Percentiles rank a stretch among this genome's conserved stretches.
phyloP scores from a whole-genome alignment of 345 rosid genomes.

The Gossypium raimondii region DNA sequence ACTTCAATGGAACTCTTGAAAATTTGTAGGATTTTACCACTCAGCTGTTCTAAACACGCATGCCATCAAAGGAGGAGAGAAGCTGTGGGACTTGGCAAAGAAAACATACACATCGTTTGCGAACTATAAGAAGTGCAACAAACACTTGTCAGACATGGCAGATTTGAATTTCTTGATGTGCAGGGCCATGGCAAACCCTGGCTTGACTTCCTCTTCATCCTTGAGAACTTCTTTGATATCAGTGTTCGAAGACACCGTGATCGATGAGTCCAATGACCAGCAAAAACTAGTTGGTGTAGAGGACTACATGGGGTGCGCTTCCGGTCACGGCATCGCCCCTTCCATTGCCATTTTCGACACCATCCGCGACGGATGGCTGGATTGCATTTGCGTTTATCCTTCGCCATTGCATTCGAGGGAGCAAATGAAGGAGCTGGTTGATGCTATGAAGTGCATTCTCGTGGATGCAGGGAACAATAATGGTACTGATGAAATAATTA shows the following conservation, averaged over 20 bases:
- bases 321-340: conserved; percentile 49
- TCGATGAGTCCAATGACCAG: conserved; percentile 27
- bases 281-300: conserved; percentile 28
- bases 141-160: conserved; percentile 48
- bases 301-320: conserved; percentile 49
- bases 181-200: conserved; percentile 49
- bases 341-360: conserved; percentile 46
- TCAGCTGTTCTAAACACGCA: conserved; percentile 42
- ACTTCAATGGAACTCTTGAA: not conserved
- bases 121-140: conserved; percentile 29
- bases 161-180: conserved; percentile 53
- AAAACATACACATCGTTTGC: conserved; percentile 29
- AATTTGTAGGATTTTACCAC: conserved; percentile 47
- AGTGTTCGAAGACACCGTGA: conserved; percentile 45
- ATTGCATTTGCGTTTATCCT: conserved; percentile 45
- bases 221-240: conserved; percentile 39
- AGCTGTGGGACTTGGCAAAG: conserved; percentile 39
- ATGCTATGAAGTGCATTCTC: conserved; percentile 37
- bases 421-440: conserved; percentile 35
- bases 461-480: conserved; percentile 18
- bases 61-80: conserved; percentile 28
- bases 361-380: conserved; percentile 36
- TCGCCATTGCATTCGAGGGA: conserved; percentile 52
- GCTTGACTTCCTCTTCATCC: conserved; percentile 38
- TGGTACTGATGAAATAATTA: not conserved